These are phyloP conservation scores for Mucor circinelloides DNA, from an alignment of 371 early-diverging fungal genomes.

Conservation along the genomic window DNA sequence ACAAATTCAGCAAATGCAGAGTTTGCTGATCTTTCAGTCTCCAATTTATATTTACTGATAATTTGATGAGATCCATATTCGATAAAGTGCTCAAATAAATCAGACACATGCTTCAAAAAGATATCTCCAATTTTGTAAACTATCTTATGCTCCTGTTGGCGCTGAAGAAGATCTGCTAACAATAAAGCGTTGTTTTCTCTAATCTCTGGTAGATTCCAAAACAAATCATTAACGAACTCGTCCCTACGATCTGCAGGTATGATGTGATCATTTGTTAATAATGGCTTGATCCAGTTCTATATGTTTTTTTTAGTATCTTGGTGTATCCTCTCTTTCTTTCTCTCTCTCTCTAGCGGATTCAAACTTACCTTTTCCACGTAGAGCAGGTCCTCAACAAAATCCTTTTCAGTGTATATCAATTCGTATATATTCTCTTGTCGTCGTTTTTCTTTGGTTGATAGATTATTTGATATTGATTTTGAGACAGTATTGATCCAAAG, in stretches of 20 bases:
- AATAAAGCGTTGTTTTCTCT: conserved; percentile 70
- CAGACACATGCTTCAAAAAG: conserved; percentile 66
- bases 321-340: neutral
- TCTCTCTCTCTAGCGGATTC: conserved; percentile 25
- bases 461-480: conserved; percentile 60
- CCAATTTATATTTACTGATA: conserved; percentile 79
- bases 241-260: conserved; percentile 35
- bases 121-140: conserved; percentile 86
- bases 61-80: conserved; percentile 89
- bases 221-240: conserved; percentile 74
- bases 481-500: conserved; percentile 66
- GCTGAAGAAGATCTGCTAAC: conserved; percentile 60
- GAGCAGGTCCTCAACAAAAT: conserved; percentile 79
- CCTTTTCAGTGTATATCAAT: conserved; percentile 83
- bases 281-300: conserved; percentile 73
- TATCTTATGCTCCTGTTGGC: conserved; percentile 74
- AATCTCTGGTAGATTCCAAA: conserved; percentile 83
- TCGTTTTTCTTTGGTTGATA: conserved; percentile 73
- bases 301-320: neutral
- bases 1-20: conserved; percentile 72
- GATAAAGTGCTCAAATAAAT: conserved; percentile 78
- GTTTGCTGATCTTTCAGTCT: conserved; percentile 74
- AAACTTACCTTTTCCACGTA: conserved; percentile 55
- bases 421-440: conserved; percentile 92
- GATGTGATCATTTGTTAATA: conserved; percentile 52